Percentiles rank a stretch among this genome's conserved stretches.
These are phyloP conservation scores for Annulohypoxylon stygium DNA, from an alignment of 495 filamentous ascomycete species.

Conservation along the genomic window DNA sequence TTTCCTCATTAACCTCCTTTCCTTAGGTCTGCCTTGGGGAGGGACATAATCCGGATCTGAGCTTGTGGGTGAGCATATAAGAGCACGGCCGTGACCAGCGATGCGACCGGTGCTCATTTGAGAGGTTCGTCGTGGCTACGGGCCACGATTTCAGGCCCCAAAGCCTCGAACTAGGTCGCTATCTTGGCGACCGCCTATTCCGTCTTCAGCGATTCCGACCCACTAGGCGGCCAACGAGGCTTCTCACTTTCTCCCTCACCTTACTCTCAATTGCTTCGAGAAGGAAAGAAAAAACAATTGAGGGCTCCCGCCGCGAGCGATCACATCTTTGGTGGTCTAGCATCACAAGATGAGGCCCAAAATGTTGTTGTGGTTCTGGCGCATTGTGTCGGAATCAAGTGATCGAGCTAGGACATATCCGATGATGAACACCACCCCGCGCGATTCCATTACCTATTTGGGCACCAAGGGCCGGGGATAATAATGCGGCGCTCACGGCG, in stretches of 20 bases:
- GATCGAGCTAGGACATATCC: slow-evolving; percentile 40
- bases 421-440: slow-evolving; percentile 25
- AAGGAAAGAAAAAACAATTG: slow-evolving; percentile 31
- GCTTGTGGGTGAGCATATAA: slow-evolving; percentile 43
- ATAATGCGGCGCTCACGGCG: slow-evolving; percentile 16
- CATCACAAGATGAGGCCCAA: not conserved
- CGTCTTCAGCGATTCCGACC: slow-evolving; percentile 40
- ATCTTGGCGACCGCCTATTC: slow-evolving; percentile 45
- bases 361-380: slow-evolving; percentile 19
- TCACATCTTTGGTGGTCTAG: not conserved
- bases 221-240: slow-evolving; percentile 47
- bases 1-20: slow-evolving; percentile 21
- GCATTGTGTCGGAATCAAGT: slow-evolving; percentile 32
- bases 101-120: slow-evolving; percentile 42
- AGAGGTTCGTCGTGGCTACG: slow-evolving; percentile 33
- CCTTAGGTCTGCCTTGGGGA: slow-evolving; percentile 45
- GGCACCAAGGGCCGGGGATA: slow-evolving; percentile 14
- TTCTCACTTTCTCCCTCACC: slow-evolving; percentile 39
- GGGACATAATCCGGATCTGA: slow-evolving; percentile 26
- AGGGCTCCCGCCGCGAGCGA: slow-evolving; percentile 39
- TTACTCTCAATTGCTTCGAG: slow-evolving; percentile 35
- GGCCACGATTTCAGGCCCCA: slow-evolving; percentile 47
- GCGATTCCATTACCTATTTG: slow-evolving; percentile 35
- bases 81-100: slow-evolving; percentile 41
- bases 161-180: slow-evolving; percentile 49